Base-by-base conservation (phyloP, 2,329 filamentous ascomycete species). In the Remersonia thermophila region DNA sequence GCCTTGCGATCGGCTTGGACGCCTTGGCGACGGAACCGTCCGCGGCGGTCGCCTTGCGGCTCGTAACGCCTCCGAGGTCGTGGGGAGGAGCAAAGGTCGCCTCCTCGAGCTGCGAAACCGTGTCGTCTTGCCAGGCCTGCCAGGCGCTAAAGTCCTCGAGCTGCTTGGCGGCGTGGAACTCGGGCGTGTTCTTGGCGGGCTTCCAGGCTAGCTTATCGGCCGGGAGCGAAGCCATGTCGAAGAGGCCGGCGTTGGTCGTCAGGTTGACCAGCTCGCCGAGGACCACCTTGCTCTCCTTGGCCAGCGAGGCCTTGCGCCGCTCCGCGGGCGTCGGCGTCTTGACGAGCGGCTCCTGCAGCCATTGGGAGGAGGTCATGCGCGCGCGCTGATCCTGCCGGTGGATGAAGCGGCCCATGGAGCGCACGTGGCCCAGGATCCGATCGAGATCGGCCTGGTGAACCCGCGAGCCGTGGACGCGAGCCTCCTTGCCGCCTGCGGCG, bases 401-500 rank as follows among this genome's bases (percentile, higher is more conserved):
- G 20, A 85, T 63, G 54, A 76, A 81, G 9, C 76, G 68, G 31
- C 83, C 73, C 1, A 78, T 76, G 2, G 72, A 69, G 51, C 83
- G 69, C 38, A 81, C 56, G 46, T 65, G 66, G 37, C 66, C 67
- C 48, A 86, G 77, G 41, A 89, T 78, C 47, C 69, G 68, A 55
- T 78, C 76, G 47, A 87, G 71, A 8, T 86, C 80, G 60, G 86
- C 77, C 55, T 89, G 12, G 5, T 28, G 4, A 27, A 27, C 80
- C 36, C 77, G 71, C 18, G 77, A 76, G 1, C 76, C 81, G 4
- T 77, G 74, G 32, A 81, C 77, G 18, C 79, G 76, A 17, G 73
- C 71, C 51, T 82, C 75, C 50, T 78, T 69, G 15, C 73, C 71
- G 9, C 71, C 67, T 56, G 71, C 73, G 40, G 65, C 61, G 11